Evolutionary conservation across 257 asterid genomes (phyloP).

Genomic region (Solanum rostratum): DNA sequence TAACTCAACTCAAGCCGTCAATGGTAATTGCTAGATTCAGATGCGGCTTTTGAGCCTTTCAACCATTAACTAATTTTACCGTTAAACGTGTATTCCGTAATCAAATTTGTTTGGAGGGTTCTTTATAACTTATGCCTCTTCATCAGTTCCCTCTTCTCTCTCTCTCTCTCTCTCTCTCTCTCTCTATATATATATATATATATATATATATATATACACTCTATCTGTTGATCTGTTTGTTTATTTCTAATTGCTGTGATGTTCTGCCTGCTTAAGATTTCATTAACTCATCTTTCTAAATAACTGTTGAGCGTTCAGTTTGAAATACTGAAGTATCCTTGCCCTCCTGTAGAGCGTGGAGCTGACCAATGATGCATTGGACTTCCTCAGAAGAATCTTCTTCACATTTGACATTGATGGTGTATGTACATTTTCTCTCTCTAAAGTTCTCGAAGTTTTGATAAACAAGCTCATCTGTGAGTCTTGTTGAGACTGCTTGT

Average conservation of each 20-base stretch:
- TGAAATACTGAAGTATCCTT: background rate
- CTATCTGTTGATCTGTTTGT: background rate
- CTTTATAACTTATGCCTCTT: background rate
- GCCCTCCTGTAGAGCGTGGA: slow-evolving; percentile 63
- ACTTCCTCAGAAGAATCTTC: slow-evolving; percentile 65
- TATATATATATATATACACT: too few species aligned
- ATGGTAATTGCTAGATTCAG: background rate
- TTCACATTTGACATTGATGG: slow-evolving; percentile 66
- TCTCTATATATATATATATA: too few species aligned
- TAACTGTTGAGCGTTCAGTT: background rate
- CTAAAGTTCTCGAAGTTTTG: background rate
- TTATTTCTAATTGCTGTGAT: background rate
- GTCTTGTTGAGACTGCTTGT: background rate
- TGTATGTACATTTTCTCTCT: slow-evolving; percentile 36
- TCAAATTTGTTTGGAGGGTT: background rate
- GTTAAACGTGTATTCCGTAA: background rate
- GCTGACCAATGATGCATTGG: slow-evolving; percentile 80
- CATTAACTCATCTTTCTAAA: background rate
- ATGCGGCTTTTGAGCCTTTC: background rate
- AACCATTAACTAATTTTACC: background rate
- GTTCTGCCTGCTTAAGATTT: background rate
- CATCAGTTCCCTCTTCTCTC: background rate
- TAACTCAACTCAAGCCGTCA: background rate
- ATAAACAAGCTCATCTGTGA: background rate
- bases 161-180: too few species aligned